These are phyloP conservation scores for Fraxinus latifolia DNA, from an alignment of 305 asterid genomes.

Conservation along the genomic window DNA sequence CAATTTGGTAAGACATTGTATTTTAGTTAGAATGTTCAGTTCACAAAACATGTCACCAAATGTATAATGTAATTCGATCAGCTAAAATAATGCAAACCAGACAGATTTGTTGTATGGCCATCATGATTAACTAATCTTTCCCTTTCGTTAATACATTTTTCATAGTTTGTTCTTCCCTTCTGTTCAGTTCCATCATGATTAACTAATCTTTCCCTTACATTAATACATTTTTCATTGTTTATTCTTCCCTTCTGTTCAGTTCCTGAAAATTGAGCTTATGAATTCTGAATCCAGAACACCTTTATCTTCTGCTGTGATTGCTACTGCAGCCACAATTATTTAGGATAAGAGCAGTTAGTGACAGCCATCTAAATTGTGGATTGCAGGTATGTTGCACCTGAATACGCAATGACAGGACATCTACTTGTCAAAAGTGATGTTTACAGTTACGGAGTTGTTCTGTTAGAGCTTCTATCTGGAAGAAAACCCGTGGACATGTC, in stretches of 20 bases:
- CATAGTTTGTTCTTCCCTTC: not conserved
- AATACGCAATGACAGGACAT: constrained; percentile 97
- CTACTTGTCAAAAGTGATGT: constrained; percentile 89
- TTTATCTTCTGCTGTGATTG: not conserved
- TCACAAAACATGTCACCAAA: not conserved
- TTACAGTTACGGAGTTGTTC: constrained; percentile 88
- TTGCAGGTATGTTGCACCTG: constrained; percentile 90
- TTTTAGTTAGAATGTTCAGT: not conserved
- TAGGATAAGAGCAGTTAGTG: not conserved
- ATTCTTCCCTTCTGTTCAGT: not conserved
- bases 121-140: not conserved
- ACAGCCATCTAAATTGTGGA: constrained; percentile 14
- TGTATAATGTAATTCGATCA: not conserved
- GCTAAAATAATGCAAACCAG: not conserved
- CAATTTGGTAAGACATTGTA: not conserved
- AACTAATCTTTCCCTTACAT: not conserved
- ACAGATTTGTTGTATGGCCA: not conserved
- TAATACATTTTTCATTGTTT: not conserved
- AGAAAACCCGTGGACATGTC: constrained; percentile 97
- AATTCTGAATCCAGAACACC: not conserved
- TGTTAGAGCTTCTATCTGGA: constrained; percentile 80
- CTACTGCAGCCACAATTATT: not conserved
- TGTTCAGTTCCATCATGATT: not conserved
- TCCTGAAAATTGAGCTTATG: not conserved
- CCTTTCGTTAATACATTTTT: not conserved